phyloP scores from a whole-genome alignment of 2,329 filamentous ascomycete species.

The Arthrobotrys entomopaga region DNA sequence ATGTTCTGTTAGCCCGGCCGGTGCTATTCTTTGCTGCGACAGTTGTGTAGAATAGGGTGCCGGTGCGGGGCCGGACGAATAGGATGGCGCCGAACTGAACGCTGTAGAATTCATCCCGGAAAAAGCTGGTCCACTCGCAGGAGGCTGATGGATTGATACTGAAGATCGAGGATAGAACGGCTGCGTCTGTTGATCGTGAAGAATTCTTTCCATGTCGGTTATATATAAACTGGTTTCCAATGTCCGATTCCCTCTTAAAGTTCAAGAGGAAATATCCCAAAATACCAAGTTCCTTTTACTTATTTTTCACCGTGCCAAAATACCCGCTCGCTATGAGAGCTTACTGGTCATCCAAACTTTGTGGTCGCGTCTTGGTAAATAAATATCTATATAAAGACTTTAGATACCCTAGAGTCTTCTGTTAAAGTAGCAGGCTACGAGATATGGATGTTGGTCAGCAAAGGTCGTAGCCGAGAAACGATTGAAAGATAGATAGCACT shows the following conservation, averaged over 20 bases:
- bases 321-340: constrained; percentile 24
- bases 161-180: constrained; percentile 48
- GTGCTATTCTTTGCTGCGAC: constrained; percentile 51
- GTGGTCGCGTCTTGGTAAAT: not conserved
- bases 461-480: not conserved
- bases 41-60: constrained; percentile 51
- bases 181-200: constrained; percentile 53
- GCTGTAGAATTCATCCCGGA: constrained; percentile 52
- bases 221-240: constrained; percentile 32
- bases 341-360: constrained; percentile 36
- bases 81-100: constrained; percentile 48
- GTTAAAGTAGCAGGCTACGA: not conserved
- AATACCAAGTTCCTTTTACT: constrained; percentile 39
- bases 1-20: constrained; percentile 40
- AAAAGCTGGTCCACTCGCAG: constrained; percentile 40
- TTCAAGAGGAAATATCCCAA: constrained; percentile 45
- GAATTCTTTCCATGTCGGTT: constrained; percentile 53
- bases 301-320: constrained; percentile 18
- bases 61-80: constrained; percentile 43
- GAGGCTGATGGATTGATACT: constrained; percentile 50
- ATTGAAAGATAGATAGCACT: not conserved
- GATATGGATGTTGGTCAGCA: constrained; percentile 15
- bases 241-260: constrained; percentile 30
- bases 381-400: not conserved
- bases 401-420: not conserved